Conservation (phyloP, 2,329 filamentous ascomycete species). For the Trichoderma harzianum region DNA sequence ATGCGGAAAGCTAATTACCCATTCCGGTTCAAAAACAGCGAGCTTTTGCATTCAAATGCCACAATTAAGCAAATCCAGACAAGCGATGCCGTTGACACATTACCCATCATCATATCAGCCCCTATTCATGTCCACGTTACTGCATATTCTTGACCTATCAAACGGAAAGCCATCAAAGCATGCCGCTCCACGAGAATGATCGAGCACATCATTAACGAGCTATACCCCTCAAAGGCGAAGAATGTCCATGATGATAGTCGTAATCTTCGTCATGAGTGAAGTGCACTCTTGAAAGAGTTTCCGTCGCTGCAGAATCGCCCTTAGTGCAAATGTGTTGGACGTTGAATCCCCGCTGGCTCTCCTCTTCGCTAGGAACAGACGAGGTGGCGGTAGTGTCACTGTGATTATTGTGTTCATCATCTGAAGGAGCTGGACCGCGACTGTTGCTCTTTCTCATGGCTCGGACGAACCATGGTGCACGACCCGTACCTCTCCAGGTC, state of each 20-base stretch:
- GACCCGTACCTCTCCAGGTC: conserved; percentile 50
- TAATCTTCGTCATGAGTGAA: conserved; percentile 22
- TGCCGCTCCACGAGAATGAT: neutral
- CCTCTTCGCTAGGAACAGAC: neutral
- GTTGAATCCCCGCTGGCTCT: conserved; percentile 18
- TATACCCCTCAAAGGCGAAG: neutral
- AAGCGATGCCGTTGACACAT: neutral
- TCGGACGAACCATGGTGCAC: conserved; percentile 47
- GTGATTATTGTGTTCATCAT: neutral
- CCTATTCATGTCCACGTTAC: neutral
- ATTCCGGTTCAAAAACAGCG: neutral
- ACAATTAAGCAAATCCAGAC: neutral
- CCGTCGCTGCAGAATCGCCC: conserved; percentile 17
- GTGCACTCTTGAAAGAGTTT: conserved; percentile 21
- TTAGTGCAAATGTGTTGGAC: conserved; percentile 22
- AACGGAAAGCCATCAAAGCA: neutral
- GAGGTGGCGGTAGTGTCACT: neutral
- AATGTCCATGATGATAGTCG: neutral
- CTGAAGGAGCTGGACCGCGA: neutral
- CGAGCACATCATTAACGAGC: neutral
- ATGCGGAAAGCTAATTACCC: neutral
- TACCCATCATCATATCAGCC: neutral
- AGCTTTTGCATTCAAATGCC: neutral
- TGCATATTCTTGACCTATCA: neutral
- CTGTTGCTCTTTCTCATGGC: conserved; percentile 27